Evolutionary conservation across 2,329 filamentous ascomycete genomes (phyloP).

Genomic region (Xylaria sp.): DNA sequence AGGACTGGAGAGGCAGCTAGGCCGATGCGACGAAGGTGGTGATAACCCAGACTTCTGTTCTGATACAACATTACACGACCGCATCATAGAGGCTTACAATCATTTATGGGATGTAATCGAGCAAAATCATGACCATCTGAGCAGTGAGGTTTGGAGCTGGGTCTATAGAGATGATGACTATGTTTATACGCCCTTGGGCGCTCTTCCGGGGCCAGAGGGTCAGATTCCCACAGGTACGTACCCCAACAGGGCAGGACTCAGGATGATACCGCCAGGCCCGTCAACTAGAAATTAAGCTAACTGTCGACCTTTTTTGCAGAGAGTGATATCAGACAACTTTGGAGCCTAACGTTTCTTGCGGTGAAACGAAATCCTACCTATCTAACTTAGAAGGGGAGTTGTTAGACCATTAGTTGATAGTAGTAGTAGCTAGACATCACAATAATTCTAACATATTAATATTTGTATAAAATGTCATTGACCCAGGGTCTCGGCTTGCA

Average conservation of each 20-base stretch:
- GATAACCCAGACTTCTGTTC: slow-evolving; percentile 61
- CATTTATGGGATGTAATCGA: slow-evolving; percentile 70
- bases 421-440: not conserved
- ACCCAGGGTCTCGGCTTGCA: not conserved
- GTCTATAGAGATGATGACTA: slow-evolving; percentile 60
- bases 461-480: too few relatives aligned
- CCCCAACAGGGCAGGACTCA: not conserved
- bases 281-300: slow-evolving; percentile 25
- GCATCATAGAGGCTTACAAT: slow-evolving; percentile 65
- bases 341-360: slow-evolving; percentile 68
- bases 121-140: slow-evolving; percentile 61
- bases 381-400: not conserved
- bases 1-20: slow-evolving; percentile 67
- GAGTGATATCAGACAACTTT: slow-evolving; percentile 65
- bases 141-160: slow-evolving; percentile 72
- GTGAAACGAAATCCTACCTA: slow-evolving; percentile 54
- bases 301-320: slow-evolving; percentile 47
- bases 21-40: slow-evolving; percentile 56
- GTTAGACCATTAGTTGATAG: not conserved
- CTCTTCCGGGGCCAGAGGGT: slow-evolving; percentile 59
- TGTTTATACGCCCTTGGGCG: slow-evolving; percentile 61
- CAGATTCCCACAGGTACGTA: slow-evolving; percentile 50
- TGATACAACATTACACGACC: slow-evolving; percentile 55
- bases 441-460: not conserved
- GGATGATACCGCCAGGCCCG: not conserved